Conservation (phyloP, 1,284 basidiomycete species). For the Termitomyces sp. region DNA sequence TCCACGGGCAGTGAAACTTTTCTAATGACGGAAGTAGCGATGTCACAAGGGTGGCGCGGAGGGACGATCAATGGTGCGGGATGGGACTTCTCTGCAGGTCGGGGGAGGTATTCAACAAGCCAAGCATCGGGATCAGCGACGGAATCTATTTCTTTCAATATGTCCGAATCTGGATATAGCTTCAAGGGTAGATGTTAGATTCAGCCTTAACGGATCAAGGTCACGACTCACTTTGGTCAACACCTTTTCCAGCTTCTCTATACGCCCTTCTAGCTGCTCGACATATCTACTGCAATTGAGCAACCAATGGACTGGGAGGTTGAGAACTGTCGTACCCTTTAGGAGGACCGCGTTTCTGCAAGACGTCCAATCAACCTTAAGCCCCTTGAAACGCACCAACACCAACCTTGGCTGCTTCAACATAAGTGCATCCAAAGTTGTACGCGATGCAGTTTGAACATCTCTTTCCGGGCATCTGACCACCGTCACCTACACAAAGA, state of each 20-base stretch:
- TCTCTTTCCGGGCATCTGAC: conserved; percentile 57
- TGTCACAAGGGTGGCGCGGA: conserved; percentile 17
- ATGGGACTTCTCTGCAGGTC: not conserved
- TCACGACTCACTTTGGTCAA: conserved; percentile 44
- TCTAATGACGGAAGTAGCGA: conserved; percentile 29
- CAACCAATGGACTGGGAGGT: not conserved
- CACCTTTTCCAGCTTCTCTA: conserved; percentile 70
- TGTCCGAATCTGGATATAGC: conserved; percentile 32
- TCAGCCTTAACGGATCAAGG: not conserved
- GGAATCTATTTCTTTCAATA: conserved; percentile 24
- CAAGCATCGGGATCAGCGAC: conserved; percentile 21
- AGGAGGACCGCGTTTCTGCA: conserved; percentile 76
- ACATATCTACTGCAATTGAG: conserved; percentile 49
- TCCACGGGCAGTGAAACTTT: conserved; percentile 9
- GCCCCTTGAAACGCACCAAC: conserved; percentile 17
- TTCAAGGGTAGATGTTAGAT: conserved; percentile 17
- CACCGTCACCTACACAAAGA: conserved; percentile 46
- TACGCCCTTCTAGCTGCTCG: conserved; percentile 65
- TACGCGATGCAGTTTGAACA: conserved; percentile 80
- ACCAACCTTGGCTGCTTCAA: conserved; percentile 64
- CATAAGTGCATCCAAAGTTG: conserved; percentile 71
- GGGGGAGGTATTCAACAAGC: conserved; percentile 4
- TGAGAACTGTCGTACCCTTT: conserved; percentile 59
- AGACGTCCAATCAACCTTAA: not conserved
- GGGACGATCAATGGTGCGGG: not conserved